Evolutionary conservation across 2,329 filamentous ascomycete genomes (phyloP), one percentile per base, ranked within the genome.

Genomic region (Arthrobotrys iridis): DNA sequence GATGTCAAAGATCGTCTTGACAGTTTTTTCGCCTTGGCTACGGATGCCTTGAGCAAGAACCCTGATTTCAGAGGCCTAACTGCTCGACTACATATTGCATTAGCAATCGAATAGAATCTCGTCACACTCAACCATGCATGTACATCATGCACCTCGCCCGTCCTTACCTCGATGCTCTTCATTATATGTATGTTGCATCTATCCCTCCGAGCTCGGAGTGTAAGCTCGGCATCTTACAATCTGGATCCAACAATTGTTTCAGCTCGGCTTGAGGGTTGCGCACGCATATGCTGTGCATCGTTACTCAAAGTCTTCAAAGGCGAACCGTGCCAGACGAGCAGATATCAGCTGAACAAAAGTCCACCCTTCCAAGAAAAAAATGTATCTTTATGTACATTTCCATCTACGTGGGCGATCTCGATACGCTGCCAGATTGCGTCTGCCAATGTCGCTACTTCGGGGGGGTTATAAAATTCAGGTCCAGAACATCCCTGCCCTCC

Each of bases 201-300:
- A 24, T 18, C 28, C 35, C 71, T 75, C 71, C 71, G 71, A 75
- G 28, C 40, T 68, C 71, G 71, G 71, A 75, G 63, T n/a, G 3
- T 37, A 63, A 30, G 33, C n/a, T 35, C 22, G 13, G n/a, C 30
- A 4, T 22, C 15, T 35, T 33, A 35, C 35, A 57, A 30, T 11
- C 11, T 10, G 13, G 13, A 48, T 41, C 26, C 4, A 30, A 20
- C 15, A 60, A 46, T 37, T 24, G 24, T n/a, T n/a, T n/a, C n/a
- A n/a, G n/a, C n/a, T n/a, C 46, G 33, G 33, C n/a, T 46, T 43
- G 48, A 57, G 48, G 62, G 18, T 22, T 52, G n/a, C n/a, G n/a
- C n/a, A n/a, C 57, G 45, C 41, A 50, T 55, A 55, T 66, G 45
- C 28, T 7, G 28, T 37, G 26, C 13, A 45, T 33, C 15, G 50